Evolutionary conservation across 1,139 yeast species (phyloP), one percentile per base, ranked within the genome.

Genomic region (Kodamaea derodonti): DNA sequence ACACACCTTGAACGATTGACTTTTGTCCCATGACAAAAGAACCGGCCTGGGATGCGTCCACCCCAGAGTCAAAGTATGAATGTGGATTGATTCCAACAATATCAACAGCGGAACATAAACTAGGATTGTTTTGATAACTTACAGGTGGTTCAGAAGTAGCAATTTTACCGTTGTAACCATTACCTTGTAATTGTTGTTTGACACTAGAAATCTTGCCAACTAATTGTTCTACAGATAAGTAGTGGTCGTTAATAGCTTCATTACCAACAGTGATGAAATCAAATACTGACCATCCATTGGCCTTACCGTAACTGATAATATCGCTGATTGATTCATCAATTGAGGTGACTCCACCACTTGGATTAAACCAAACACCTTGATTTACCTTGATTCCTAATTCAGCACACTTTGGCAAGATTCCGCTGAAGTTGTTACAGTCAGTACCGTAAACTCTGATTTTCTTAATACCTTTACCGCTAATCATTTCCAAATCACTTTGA

Each of bases 111-210:
- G 78, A 71, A 65, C 97, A 88, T 48, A 88, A 70, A 14, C 59
- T 60, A 8, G 95, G 87, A 54, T 83, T 47, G 34, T 64, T 58
- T 51, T 75, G 73, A 57, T 71, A 87, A 13, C 80, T 60, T n/a
- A 75, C 82, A 14, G 96, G 95, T 34, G 95, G 95, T 57, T 88
- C 97, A 34, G 95, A 78, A 18, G 95, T 87, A 20, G 94, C 80
- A 29, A 88, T 69, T 37, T 65, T 52, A 32, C 96, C 96, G n/a
- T 65, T 56, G 62, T 80, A 88, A 15, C 97, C 97, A 17, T 86
- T 90, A 34, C 54, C 58, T 38, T 64, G 55, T 40, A 88, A 71
- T 43, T 62, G 61, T 10, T 67, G 32, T 55, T 79, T 83, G 35
- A 85, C 94, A 7, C 76, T 60, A 2, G 75, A 43, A 40, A 87